phyloP scores from a whole-genome alignment of 495 filamentous ascomycete genomes.

The Podospora tetraspora region DNA sequence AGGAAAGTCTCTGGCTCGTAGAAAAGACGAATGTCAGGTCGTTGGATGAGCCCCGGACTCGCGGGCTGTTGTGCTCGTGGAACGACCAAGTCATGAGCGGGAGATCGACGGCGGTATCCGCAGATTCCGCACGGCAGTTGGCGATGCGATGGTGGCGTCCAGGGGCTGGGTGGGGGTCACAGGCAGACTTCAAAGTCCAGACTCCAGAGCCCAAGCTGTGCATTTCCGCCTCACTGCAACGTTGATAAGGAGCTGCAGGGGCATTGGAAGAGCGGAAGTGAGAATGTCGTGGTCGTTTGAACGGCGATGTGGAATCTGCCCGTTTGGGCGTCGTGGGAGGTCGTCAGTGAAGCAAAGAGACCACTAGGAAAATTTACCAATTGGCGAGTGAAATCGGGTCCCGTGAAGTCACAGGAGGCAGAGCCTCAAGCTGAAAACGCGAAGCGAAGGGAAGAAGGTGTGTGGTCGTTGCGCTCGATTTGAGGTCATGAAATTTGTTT shows the following conservation, averaged over 20 bases:
- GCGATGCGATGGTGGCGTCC: background rate
- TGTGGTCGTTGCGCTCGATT: background rate
- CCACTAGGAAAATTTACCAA: background rate
- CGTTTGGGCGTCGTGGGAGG: background rate
- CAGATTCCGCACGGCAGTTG: background rate
- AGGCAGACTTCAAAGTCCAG: background rate
- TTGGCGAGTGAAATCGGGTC: background rate
- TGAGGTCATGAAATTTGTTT: background rate
- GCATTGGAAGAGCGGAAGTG: background rate
- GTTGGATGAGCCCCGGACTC: background rate
- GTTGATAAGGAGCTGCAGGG: background rate
- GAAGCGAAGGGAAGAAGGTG: background rate
- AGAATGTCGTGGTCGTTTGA: background rate
- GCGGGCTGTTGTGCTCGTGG: background rate
- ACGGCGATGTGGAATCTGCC: background rate
- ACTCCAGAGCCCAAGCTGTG: background rate
- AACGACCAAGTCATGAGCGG: background rate
- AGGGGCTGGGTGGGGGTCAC: background rate
- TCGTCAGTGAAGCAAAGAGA: background rate
- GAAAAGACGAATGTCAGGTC: background rate
- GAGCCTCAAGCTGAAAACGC: background rate
- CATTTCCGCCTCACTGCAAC: background rate
- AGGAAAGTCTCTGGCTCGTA: background rate
- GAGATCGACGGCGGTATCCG: conserved; percentile 4
- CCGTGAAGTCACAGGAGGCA: background rate